These are phyloP conservation scores for Middelhovenomyces tepae DNA, from an alignment of 805 yeast species.

Conservation along the genomic window DNA sequence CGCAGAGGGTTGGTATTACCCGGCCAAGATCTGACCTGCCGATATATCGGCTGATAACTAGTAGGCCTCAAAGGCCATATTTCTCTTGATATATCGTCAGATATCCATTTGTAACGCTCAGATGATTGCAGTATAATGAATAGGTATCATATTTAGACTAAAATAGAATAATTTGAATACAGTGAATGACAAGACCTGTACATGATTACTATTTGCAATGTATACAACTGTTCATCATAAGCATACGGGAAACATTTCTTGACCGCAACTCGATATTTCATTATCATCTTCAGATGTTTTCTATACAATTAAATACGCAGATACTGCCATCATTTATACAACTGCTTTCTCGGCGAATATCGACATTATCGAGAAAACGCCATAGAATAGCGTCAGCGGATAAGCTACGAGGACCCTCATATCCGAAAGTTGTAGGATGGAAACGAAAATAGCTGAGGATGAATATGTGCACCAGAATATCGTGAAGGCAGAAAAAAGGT, in stretches of 20 bases:
- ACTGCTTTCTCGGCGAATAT: constrained; percentile 51
- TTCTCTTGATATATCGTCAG: no score
- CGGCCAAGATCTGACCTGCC: no score
- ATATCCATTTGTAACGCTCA: no score
- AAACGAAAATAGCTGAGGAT: constrained; percentile 85
- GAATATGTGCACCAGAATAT: constrained; percentile 89
- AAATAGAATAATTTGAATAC: no score
- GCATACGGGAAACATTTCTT: not conserved
- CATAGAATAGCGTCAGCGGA: constrained; percentile 84
- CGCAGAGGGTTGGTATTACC: no score
- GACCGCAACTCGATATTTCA: not conserved
- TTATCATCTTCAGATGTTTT: not conserved
- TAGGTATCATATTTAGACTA: no score
- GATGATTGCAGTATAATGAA: no score
- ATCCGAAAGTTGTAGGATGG: constrained; percentile 71
- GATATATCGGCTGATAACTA: no score
- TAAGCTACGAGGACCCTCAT: constrained; percentile 89
- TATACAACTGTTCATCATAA: not conserved
- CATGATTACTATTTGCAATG: not conserved
- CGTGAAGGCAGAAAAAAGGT: constrained; percentile 52
- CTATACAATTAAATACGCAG: not conserved
- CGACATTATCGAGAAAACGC: constrained; percentile 93
- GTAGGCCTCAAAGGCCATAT: no score
- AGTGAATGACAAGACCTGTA: not conserved
- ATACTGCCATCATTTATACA: not conserved